Base-by-base conservation (phyloP, 2,329 filamentous ascomycete species). In the Fusarium coffeatum region DNA sequence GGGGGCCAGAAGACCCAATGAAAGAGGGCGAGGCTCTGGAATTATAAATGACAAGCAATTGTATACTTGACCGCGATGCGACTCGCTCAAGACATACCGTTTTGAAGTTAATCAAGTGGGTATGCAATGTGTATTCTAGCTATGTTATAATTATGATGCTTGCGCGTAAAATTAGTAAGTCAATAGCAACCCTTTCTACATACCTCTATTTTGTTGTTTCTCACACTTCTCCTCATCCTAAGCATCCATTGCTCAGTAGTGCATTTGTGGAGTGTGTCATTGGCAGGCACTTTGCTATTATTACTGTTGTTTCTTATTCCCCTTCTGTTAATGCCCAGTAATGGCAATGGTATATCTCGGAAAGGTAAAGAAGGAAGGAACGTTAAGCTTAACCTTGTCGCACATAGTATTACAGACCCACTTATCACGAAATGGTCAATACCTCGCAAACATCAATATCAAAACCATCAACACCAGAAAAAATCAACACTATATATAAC, bases 1-100 rank as follows among this genome's bases (percentile, higher is more conserved):
- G 30, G 9, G 16, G 2, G 1, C 5, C 68, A 64, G 73, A 72
- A 75, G 7, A 59, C 3, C 8, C 8, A 6, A 4, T 8, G 2
- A 5, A 12, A 8, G 8, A 1, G 6, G 11, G 25, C 73, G 54
- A 77, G 75, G 75, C 75, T 77, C 34, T 37, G 18, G 18, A 11
- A 7, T 11, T 37, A n/a, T 37, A 37, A 34, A 37, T 18, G 10
- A 37, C 34, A n/a, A 37, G 34, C 34, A 37, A 37, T 37, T 37
- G 34, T n/a, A n/a, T 7, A 37, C 34, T 37, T 37, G 10, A n/a
- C 34, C 34, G 4, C 18, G 34, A 37, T n/a, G 10, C 3, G 34
- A 37, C 16, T 37, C 34, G 34, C 34, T 18, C 9, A 10, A n/a
- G n/a, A 34, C 16, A 34, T 11, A 18, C 16, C 9, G 16, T 18